Conservation (phyloP, 495 filamentous ascomycete species). For the Penicillium atrosanguineum region DNA sequence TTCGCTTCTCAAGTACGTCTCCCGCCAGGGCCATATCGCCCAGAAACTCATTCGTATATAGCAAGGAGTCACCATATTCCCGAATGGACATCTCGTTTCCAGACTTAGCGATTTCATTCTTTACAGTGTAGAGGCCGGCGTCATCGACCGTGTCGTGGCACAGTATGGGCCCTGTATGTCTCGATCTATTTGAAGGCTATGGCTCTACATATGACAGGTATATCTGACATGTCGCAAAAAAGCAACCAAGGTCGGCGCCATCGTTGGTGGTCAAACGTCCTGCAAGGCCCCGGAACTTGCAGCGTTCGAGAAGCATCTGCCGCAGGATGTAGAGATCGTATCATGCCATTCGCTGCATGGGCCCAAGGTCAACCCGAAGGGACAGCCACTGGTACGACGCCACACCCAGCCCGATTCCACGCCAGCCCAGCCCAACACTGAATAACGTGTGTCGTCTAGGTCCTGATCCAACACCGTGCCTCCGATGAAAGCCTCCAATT, state of each 20-base stretch:
- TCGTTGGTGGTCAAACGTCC: conserved; percentile 96
- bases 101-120: conserved; percentile 94
- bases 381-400: conserved; percentile 73
- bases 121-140: conserved; percentile 93
- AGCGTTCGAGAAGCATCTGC: conserved; percentile 87
- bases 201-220: conserved; percentile 1
- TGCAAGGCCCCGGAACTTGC: conserved; percentile 97
- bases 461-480: conserved; percentile 88
- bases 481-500: conserved; percentile 72
- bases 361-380: conserved; percentile 79
- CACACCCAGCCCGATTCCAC: conserved; percentile 1
- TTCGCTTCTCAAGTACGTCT: conserved; percentile 68
- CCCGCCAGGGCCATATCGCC: conserved; percentile 34
- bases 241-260: conserved; percentile 92
- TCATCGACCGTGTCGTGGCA: conserved; percentile 79
- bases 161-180: conserved; percentile 87
- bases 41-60: conserved; percentile 47
- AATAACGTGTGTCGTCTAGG: conserved; percentile 41
- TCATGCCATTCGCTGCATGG: conserved; percentile 97
- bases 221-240: conserved; percentile 29
- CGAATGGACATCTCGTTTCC: conserved; percentile 93
- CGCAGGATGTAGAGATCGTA: conserved; percentile 85
- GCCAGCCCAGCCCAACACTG: conserved; percentile 4
- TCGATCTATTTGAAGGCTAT: conserved; percentile 14
- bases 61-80: conserved; percentile 60